Base-by-base conservation (phyloP, 192 early-diverging fungal species). In the Spinellus fusiger region DNA sequence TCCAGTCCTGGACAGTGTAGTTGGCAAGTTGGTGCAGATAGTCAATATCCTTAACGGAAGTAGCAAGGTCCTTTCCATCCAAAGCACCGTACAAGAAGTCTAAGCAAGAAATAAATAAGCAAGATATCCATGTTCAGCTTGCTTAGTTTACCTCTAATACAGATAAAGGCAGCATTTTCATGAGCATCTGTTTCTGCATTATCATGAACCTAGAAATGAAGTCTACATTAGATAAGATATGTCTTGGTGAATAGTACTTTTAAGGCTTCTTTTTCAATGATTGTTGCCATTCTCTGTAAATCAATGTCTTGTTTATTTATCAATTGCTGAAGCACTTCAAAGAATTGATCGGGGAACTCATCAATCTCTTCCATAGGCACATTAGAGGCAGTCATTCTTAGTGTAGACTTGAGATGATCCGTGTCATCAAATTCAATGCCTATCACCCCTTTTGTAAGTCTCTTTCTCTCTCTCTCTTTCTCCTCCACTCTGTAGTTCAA, bases 361-460 rank as follows among this genome's bases (percentile, higher is more conserved):
- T 84, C 77, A 25, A 84, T 56, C 29, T 79, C 72, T 37, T 81
- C 75, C 7, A 71, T 75, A 22, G 82, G 82, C 16, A 84, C 82
- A 59, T 74, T 84, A 13, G 75, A 69, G 27, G 80, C 77, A 16
- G 44, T 62, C 20, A 76, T 66, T 1, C 49, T 69, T 22, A 84
- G 66, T 8, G 76, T 69, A 0, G 61, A 51, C 28, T 75, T 78
- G 26, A 80, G 68, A 34, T 79, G 79, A 59, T 78, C 68, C 2
- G 54, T 64, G 23, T 68, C 68, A 20, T 73, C 51, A 51, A 81
- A 80, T 15, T 73, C 63, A 10, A 84, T 70, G 25, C 76, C 80
- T 80, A 59, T 32, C 4, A 32, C n/a, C n/a, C n/a, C n/a, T 32
- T 22, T 18, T 50, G 44, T 20, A 40, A 54, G n/a, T 4, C 22